These are phyloP conservation scores for Onygenales sp. DNA, from an alignment of 2,329 filamentous ascomycete species.

Conservation along the genomic window DNA sequence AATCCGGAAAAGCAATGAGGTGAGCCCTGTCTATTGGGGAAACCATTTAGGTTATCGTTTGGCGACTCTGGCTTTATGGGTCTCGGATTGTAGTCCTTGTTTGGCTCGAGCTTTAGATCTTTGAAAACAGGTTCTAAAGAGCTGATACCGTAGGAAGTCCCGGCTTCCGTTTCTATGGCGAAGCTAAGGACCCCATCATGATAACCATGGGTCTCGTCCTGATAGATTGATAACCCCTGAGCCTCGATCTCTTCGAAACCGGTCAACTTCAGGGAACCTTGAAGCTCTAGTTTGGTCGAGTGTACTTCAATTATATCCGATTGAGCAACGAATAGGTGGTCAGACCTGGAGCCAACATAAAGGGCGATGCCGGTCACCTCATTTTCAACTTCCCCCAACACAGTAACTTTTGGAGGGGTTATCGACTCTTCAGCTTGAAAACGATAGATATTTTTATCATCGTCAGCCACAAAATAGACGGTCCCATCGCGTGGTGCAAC, in stretches of 20 bases:
- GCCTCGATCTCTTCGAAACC: slow-evolving; percentile 34
- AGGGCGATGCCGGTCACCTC: slow-evolving; percentile 35
- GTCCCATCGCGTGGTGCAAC: slow-evolving; percentile 26
- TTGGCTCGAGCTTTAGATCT: slow-evolving; percentile 23
- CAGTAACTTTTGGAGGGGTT: slow-evolving; percentile 24
- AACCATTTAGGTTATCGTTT: slow-evolving; percentile 27
- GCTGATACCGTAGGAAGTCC: slow-evolving; percentile 28
- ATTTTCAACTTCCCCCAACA: slow-evolving; percentile 26
- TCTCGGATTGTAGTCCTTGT: slow-evolving; percentile 33
- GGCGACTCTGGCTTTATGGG: slow-evolving; percentile 7
- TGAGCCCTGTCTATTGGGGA: slow-evolving; percentile 15
- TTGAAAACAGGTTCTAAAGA: slow-evolving; percentile 29
- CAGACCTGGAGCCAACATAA: slow-evolving; percentile 27
- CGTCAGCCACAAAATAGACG: slow-evolving; percentile 35
- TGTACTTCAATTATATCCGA: slow-evolving; percentile 33
- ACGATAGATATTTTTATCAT: slow-evolving; percentile 26
- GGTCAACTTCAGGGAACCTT: slow-evolving; percentile 29
- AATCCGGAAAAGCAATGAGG: slow-evolving; percentile 39
- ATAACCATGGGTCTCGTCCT: slow-evolving; percentile 26
- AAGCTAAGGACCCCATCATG: slow-evolving; percentile 32
- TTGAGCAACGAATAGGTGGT: slow-evolving; percentile 37
- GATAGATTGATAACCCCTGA: slow-evolving; percentile 35
- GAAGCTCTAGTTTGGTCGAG: slow-evolving; percentile 22
- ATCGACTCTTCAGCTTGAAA: slow-evolving; percentile 35
- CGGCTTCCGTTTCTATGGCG: slow-evolving; percentile 32